Evolutionary conservation across 1,284 basidiomycete species (phyloP).

Genomic region (Schizophyllum commune): DNA sequence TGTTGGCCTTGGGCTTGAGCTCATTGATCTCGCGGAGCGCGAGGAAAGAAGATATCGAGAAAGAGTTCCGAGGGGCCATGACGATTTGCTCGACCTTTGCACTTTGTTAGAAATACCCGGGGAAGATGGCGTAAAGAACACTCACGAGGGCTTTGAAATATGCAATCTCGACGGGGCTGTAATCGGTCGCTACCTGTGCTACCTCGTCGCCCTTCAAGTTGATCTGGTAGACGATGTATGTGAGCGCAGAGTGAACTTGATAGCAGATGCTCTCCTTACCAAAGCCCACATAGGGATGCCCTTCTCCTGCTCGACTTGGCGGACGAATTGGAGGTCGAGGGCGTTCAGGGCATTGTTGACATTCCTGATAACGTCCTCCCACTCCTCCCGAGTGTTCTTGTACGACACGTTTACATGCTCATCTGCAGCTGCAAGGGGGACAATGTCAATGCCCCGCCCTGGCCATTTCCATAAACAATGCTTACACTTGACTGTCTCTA

Average conservation of each 20-base stretch:
- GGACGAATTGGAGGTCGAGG: conserved; percentile 65
- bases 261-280: conserved; percentile 30
- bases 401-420: conserved; percentile 39
- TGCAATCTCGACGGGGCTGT: conserved; percentile 65
- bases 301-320: conserved; percentile 36
- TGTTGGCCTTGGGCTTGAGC: conserved; percentile 53
- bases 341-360: conserved; percentile 57
- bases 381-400: conserved; percentile 36
- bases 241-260: background rate
- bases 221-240: conserved; percentile 35
- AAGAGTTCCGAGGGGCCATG: conserved; percentile 66
- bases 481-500: conserved; percentile 54
- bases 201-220: conserved; percentile 72
- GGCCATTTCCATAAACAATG: conserved; percentile 3
- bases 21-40: conserved; percentile 64
- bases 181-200: conserved; percentile 78
- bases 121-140: conserved; percentile 2
- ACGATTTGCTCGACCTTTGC: conserved; percentile 80
- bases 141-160: conserved; percentile 77
- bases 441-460: background rate
- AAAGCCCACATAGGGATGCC: conserved; percentile 59
- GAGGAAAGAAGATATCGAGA: conserved; percentile 66
- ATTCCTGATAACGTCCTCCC: conserved; percentile 50
- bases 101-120: conserved; percentile 1
- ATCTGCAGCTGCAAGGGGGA: conserved; percentile 36